Base-by-base conservation (phyloP, 1,139 yeast genomes). In the Magnusiomyces tetraspermus region DNA sequence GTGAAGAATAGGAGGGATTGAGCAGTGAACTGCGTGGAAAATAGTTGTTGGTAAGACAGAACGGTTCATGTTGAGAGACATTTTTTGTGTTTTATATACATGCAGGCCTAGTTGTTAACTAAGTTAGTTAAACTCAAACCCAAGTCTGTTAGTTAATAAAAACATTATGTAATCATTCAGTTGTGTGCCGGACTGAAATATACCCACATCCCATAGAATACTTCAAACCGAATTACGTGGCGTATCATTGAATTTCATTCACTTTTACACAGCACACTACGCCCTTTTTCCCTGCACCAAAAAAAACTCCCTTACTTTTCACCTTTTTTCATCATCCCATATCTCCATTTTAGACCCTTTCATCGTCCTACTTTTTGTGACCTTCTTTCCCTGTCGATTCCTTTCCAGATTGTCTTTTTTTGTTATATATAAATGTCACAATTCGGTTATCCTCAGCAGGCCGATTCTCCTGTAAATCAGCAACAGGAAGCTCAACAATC, bases 361-460 rank as follows among this genome's bases (percentile, higher is more conserved):
- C 33, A 28, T 28, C 33, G n/a, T n/a, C n/a, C n/a, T n/a, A 28
- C 33, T 28, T 28, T 6, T 28, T 11, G 11, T 28, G 6, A 8
- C 33, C 11, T 28, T 28, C 11, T 28, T 28, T 11, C 33, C 33
- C 33, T 8, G 6, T 28, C 33, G 33, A 28, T 28, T 28, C 11
- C 11, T 8, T 6, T 8, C 6, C 11, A 28, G 6, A 8, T 28
- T 28, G 33, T 37, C 15, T 37, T 38, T 38, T 38, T 38, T 38
- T 28, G 28, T 31, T n/a, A 49, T 3, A 8, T 41, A 2, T 28
- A n/a, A 17, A 53, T 53, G 55, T 41, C 55, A 17, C 53, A 53
- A 17, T 53, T 43, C 51, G 55, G 51, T 11, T 31, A 48, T 15
- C 28, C 47, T 37, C 51, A 42, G 45, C 53, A 51, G 21, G 41